Evolutionary conservation across 805 yeast genomes (phyloP), one percentile per base, ranked within the genome.

Genomic region (Naumovozyma baii): DNA sequence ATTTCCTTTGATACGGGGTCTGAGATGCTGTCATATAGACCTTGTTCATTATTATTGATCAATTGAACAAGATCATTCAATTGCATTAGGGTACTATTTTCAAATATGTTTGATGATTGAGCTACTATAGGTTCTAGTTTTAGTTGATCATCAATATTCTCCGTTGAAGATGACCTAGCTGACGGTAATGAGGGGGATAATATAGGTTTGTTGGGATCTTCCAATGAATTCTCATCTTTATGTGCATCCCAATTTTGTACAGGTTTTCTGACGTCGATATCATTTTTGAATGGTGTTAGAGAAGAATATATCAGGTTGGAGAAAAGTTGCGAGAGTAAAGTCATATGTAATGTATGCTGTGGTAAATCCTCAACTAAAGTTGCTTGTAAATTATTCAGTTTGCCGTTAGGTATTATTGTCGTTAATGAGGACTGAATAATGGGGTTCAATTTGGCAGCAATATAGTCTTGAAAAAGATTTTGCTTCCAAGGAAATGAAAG

Each of bases 401-500:
- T 34, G 26, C n/a, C 22, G 13, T 22, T 29, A n/a, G 14, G 33
- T 15, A 14, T 34, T 34, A 20, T 12, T 35, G 2, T 34, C 34
- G 29, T 9, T 18, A 31, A 20, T 30, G 33, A 36, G 10, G 7
- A 7, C 10, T 22, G 26, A 22, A 46, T 38, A n/a, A 36, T 34
- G 13, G 39, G 30, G 28, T 34, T 41, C 26, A 43, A 34, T 14
- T 40, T 43, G 8, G 38, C 19, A 5, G 36, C 19, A 17, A 49
- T 30, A 17, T 14, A 22, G n/a, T 31, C 39, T 37, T 45, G 51
- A 25, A 50, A 43, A 3, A 50, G 22, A n/a, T 44, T 40, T 22
- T 47, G 46, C 15, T 47, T 45, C 55, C 55, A 51, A 2, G 57
- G 57, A 0, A 51, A 33, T 2, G 57, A 42, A 12, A 52, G 33